Conservation (phyloP, 495 filamentous ascomycete genomes). For the Glutinoglossum americanum region DNA sequence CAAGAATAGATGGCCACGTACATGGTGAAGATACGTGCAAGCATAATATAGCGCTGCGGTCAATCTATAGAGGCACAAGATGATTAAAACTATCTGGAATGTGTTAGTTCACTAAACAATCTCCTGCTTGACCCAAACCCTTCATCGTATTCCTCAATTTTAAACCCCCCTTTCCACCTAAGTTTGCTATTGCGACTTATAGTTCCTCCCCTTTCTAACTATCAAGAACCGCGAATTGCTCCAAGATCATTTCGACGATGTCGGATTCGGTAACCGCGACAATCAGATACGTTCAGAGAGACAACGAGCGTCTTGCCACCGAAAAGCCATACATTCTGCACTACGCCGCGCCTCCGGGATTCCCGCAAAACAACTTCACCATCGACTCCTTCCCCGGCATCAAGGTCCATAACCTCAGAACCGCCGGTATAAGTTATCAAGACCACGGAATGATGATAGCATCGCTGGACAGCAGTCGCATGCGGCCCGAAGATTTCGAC, state of each 20-base stretch:
- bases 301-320: neutral
- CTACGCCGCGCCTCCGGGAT: conserved; percentile 5
- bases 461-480: conserved; percentile 3
- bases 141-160: neutral
- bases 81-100: neutral
- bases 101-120: neutral
- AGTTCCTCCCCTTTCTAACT: neutral
- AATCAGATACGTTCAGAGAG: conserved; percentile 3
- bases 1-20: neutral
- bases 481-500: conserved; percentile 4
- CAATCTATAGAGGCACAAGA: neutral
- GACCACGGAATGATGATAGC: conserved; percentile 3
- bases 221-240: neutral
- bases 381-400: conserved; percentile 4
- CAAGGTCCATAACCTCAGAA: conserved; percentile 6
- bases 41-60: neutral
- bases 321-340: conserved; percentile 6
- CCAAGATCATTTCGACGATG: neutral
- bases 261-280: neutral
- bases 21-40: neutral
- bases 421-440: neutral
- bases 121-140: neutral
- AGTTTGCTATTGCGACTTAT: neutral
- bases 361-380: conserved; percentile 6
- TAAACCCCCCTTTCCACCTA: neutral